A percentile compares a stretch with the other conserved stretches of the same genome.
These are phyloP conservation scores for Globisporangium camurandrum DNA, from an alignment of 352 stramenopile genomes.

Conservation along the genomic window DNA sequence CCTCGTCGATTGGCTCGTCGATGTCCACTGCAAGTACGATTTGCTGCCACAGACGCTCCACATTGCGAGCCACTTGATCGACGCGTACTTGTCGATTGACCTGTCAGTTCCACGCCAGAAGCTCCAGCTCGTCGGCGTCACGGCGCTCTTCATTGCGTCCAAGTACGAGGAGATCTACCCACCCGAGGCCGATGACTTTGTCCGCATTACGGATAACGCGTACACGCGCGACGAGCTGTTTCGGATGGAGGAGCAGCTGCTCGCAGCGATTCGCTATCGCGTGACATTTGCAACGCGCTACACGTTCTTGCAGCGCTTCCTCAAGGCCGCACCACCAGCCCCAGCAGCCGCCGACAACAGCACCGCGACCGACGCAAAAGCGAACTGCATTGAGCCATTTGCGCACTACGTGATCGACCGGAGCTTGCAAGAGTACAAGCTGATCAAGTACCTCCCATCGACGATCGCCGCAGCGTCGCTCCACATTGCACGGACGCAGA, in stretches of 20 bases:
- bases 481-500: conserved; percentile 90
- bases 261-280: conserved; percentile 62
- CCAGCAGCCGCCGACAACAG: too few relatives aligned
- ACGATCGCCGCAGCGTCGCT: conserved; percentile 95
- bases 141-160: conserved; percentile 93
- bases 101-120: conserved; percentile 68
- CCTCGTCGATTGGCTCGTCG: conserved; percentile 99
- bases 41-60: conserved; percentile 74
- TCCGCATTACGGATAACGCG: conserved; percentile 96
- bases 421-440: conserved; percentile 97
- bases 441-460: conserved; percentile 97
- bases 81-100: conserved; percentile 70
- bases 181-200: conserved; percentile 89
- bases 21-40: conserved; percentile 83
- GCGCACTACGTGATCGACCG: conserved; percentile 98
- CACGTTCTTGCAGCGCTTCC: conserved; percentile 83
- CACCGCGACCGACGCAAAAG: conserved; percentile 61
- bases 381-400: conserved; percentile 86
- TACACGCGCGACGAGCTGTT: conserved; percentile 86
- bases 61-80: conserved; percentile 79
- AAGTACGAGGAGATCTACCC: conserved; percentile 99
- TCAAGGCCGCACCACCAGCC: conserved; percentile 75
- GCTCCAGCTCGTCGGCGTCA: conserved; percentile 95
- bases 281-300: conserved; percentile 82
- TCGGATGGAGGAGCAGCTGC: conserved; percentile 72